phyloP scores from a whole-genome alignment of 2,329 filamentous ascomycete species.

The Hypoxylon sp. region DNA sequence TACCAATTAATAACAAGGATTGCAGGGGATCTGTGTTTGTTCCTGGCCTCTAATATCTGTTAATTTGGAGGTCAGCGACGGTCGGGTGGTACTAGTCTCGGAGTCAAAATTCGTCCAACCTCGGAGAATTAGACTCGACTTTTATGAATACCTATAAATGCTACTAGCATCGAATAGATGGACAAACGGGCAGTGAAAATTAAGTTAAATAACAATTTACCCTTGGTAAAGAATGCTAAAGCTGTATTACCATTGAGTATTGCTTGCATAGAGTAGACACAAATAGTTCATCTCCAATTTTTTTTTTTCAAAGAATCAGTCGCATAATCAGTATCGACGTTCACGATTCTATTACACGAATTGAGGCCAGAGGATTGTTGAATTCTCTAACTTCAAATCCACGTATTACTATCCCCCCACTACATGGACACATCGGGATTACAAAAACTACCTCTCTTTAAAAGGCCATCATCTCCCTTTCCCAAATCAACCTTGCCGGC shows the following conservation, averaged over 20 bases:
- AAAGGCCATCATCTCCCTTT: slow-evolving; percentile 21
- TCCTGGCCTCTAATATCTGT: too few relatives aligned
- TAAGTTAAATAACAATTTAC: too few relatives aligned
- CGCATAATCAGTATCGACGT: background rate
- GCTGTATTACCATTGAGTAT: background rate
- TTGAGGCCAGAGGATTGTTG: slow-evolving; percentile 12
- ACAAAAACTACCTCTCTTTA: slow-evolving; percentile 27
- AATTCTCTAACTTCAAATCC: slow-evolving; percentile 20
- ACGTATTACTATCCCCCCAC: slow-evolving; percentile 3
- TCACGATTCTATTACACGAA: slow-evolving; percentile 6
- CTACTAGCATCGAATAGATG: too few relatives aligned
- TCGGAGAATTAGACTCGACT: too few relatives aligned
- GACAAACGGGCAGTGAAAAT: too few relatives aligned
- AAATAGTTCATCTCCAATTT: background rate
- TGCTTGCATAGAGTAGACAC: background rate
- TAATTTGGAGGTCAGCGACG: too few relatives aligned
- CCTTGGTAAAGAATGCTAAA: background rate
- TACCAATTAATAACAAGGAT: too few relatives aligned
- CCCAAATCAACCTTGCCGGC: slow-evolving; percentile 14
- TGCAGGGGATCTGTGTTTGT: too few relatives aligned
- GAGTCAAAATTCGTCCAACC: too few relatives aligned
- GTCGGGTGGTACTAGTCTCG: too few relatives aligned
- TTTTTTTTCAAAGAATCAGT: background rate
- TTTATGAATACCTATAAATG: too few relatives aligned
- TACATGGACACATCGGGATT: slow-evolving; percentile 16